Percentiles rank a stretch among this genome's conserved stretches.
phyloP scores from a whole-genome alignment of 306 rosid genomes.

The Heteromeles arbutifolia region DNA sequence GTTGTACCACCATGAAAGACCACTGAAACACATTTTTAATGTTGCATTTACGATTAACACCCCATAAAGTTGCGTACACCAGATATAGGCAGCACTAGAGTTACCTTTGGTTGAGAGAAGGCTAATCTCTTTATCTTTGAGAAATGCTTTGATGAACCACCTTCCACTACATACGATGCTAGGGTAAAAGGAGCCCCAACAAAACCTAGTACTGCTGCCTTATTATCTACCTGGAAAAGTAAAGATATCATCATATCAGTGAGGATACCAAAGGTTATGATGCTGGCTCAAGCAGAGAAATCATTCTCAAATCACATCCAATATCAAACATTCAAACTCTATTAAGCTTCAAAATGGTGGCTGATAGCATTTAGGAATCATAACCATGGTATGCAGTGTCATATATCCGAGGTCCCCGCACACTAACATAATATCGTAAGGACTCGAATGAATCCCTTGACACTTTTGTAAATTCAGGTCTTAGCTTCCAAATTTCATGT shows the following conservation, averaged over 20 bases:
- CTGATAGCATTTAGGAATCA: neutral
- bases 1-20: neutral
- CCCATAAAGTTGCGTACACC: neutral
- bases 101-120: conserved; percentile 61
- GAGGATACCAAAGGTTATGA: neutral
- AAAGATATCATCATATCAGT: neutral
- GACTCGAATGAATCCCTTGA: neutral
- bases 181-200: conserved; percentile 98
- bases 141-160: conserved; percentile 94
- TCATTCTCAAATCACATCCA: neutral
- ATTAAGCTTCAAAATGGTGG: neutral
- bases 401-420: neutral
- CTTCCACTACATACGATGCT: conserved; percentile 97
- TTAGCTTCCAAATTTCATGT: neutral
- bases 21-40: conserved; percentile 23
- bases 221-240: conserved; percentile 66
- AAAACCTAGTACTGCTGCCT: conserved; percentile 91
- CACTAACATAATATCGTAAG: neutral
- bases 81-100: neutral
- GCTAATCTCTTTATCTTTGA: conserved; percentile 83
- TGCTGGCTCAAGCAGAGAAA: conserved; percentile 8
- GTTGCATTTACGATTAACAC: neutral
- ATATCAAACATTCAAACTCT: neutral
- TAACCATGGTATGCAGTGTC: neutral
- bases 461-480: neutral